Conservation (phyloP, 2,329 filamentous ascomycete species). For the Paecilomyces niveus region DNA sequence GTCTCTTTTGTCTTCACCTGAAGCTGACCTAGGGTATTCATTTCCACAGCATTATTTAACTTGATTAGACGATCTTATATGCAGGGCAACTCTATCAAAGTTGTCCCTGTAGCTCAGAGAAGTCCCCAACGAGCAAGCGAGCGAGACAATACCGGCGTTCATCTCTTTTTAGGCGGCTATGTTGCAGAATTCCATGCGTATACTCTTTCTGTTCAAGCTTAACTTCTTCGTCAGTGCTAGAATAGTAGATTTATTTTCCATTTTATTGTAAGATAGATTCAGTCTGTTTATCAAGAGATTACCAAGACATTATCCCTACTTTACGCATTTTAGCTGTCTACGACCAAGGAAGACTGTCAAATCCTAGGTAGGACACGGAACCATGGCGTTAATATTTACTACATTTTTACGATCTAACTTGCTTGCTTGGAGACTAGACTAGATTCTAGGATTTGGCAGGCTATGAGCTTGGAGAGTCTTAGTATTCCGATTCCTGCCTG, state of each 20-base stretch:
- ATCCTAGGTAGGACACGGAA: too few species aligned
- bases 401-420: too few species aligned
- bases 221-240: neutral
- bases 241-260: neutral
- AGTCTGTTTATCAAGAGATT: neutral
- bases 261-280: neutral
- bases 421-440: too few species aligned
- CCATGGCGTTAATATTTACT: too few species aligned
- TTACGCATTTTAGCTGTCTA: too few species aligned
- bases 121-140: neutral
- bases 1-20: neutral
- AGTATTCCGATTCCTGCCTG: too few species aligned
- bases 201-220: neutral
- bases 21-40: neutral
- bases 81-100: neutral
- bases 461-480: too few species aligned
- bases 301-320: neutral
- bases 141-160: neutral
- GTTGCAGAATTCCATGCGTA: neutral
- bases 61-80: neutral
- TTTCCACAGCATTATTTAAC: neutral
- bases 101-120: neutral
- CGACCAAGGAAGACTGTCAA: too few species aligned
- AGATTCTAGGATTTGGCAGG: too few species aligned
- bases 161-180: neutral